Base-by-base conservation (phyloP, 352 stramenopile genomes). In the Thalassiosira sp. region DNA sequence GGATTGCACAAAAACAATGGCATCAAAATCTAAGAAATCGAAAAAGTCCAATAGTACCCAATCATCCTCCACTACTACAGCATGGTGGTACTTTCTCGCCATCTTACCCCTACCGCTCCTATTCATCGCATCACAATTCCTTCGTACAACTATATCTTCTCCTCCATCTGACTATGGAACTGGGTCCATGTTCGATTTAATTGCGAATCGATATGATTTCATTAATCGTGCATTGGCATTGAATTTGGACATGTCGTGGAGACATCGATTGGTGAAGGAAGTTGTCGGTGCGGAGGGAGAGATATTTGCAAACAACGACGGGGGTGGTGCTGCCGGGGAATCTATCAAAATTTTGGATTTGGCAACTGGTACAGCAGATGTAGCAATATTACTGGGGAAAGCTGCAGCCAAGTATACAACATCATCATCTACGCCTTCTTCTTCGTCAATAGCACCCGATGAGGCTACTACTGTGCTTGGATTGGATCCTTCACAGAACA, bases 161-260 rank as follows among this genome's bases (percentile, higher is more conserved):
- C 72, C 74, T 13, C 61, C 74, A 40, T 46, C 67, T 13, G 74
- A 87, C 61, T 82, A 89, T 52, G 88, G 88, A 27, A 83, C 71
- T 13, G 88, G 88, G 11, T 72, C 63, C n/a, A 95, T 95, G 90
- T 95, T 95, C 73, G 89, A 95, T 82, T 27, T 68, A 15, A 94
- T 95, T 64, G 90, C 90, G 28, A 58, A 25, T 16, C 74, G 86
- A 59, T 94, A 94, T 77, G 89, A 95, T 68, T 78, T 89, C 8
- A 91, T 94, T 27, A 95, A 95, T 82, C 79, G 86, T n/a, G 84
- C 90, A 16, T 63, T 94, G 48, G 85, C 85, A n/a, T 49, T 91
- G 10, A 72, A 76, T 56, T 80, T 93, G 66, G 83, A 91, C 60
- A 76, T 85, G 56, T 73, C 70, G 40, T 93, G 87, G 87, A 73